Base-by-base conservation (phyloP, 2,329 filamentous ascomycete species). In the Ilyonectria sp. region DNA sequence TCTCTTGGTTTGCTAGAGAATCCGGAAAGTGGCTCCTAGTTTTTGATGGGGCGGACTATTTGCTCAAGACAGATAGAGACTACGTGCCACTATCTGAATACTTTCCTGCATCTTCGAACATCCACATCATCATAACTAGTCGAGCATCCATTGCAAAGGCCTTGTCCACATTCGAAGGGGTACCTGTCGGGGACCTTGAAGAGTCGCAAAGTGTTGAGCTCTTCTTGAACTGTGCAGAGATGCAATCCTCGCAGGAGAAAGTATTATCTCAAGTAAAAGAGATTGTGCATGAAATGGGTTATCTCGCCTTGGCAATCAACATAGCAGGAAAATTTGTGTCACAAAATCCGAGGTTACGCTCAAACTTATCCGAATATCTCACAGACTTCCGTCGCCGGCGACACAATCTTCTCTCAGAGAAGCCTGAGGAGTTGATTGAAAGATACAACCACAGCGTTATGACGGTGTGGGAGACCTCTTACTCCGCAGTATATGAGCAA, bases 391-490 rank as follows among this genome's bases (percentile, higher is more conserved):
- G 33, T 11, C 4, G 2, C 21, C 15, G 26, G 5, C 50, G 31
- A n/a, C 29, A 10, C 4, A 7, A 19, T 19, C 5, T 53, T 15
- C 50, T 53, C 9, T 19, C 21, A 35, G 15, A 53, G 11, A 35
- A 33, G 17, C 50, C 50, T 1, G 11, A 33, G 4, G 15, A 33
- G 21, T 17, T 53, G 6, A 8, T 35, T 17, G 17, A 11, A n/a
- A 35, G 7, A n/a, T 53, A 53, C 31, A 4, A 35, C 3, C 23
- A 53, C 17, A 53, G 26, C 7, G 17, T 53, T 15, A 53, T 53
- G 50, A 35, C 50, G 11, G 31, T 33, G 6, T 53, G 50, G 50
- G 50, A 53, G 31, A 53, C 50, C 5, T 53, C 50, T n/a, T 53
- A 53, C 26, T 21, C 15, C 2, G 50, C 50, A 4, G 26, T 53